Conservation (phyloP, 1,139 yeast genomes). For the Pichia inconspicua region DNA sequence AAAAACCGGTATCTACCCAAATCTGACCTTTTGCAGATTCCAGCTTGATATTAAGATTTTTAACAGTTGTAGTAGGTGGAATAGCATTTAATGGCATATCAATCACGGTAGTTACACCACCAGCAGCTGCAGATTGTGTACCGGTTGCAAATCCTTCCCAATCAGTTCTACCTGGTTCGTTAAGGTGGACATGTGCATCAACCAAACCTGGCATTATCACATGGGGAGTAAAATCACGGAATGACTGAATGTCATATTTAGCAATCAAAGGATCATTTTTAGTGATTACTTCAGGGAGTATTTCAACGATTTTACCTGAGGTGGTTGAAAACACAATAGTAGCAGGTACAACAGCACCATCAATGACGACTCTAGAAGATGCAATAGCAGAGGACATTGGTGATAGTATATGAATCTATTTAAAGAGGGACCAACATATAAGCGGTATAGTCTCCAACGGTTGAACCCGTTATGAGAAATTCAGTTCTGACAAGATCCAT, state of each 20-base stretch:
- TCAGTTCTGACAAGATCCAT: too few relatives aligned
- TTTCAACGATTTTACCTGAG: constrained; percentile 58
- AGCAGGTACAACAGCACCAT: constrained; percentile 47
- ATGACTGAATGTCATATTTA: constrained; percentile 36
- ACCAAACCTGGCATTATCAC: constrained; percentile 83
- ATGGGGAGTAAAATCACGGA: constrained; percentile 53
- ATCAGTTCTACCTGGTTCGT: constrained; percentile 90
- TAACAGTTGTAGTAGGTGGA: constrained; percentile 86
- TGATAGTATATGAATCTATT: not conserved
- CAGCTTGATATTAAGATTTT: constrained; percentile 64
- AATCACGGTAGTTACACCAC: constrained; percentile 91
- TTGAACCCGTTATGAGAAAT: too few relatives aligned
- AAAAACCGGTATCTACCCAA: constrained; percentile 91
- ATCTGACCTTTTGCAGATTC: constrained; percentile 73
- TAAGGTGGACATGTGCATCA: constrained; percentile 87
- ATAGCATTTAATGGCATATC: constrained; percentile 96
- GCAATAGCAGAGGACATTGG: constrained; percentile 57
- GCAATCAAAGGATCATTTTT: constrained; percentile 34
- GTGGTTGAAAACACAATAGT: constrained; percentile 56
- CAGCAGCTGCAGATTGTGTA: constrained; percentile 85
- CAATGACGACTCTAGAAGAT: constrained; percentile 56
- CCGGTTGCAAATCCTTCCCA: constrained; percentile 97
- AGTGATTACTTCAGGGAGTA: constrained; percentile 33
- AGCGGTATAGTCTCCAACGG: too few relatives aligned
- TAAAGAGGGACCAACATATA: not conserved